Evolutionary conservation across 306 rosid species (phyloP), one percentile per base, ranked within the genome.

Genomic region (Citrullus amarus): DNA sequence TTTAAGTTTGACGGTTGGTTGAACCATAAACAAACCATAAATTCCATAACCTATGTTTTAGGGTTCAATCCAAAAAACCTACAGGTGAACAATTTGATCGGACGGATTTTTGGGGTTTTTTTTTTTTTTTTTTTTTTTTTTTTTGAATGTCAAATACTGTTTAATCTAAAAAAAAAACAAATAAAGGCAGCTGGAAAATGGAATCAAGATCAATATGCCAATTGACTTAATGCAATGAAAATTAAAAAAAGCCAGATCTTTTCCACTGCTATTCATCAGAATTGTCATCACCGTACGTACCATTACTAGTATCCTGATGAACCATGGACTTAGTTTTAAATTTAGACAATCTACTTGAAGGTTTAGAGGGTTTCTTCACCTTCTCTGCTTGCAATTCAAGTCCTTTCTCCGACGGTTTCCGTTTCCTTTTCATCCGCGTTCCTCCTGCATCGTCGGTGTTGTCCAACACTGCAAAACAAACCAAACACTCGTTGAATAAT

Each of bases 401-500:
- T 79, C 90, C 92, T 83, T 91, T 93, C 85, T 93, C 98, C 0
- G 98, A 91, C n/a, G 96, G 96, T 75, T 85, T 93, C 58, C 96
- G 87, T 80, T 86, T 91, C 79, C 98, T 85, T 87, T 88, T 93
- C 82, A 87, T 7, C 44, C 85, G 85, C 4, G 88, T 56, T 61
- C 88, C 92, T 60, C 86, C 94, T 57, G 89, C 81, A 56, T 88
- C 97, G 79, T 91, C 97, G 83, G 83, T 75, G 79, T 81, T 70
- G 50, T 76, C 72, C 6, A 77, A 36, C n/a, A 43, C 59, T 53
- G 67, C 71, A 69, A 59, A 79, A 9, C 71, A 81, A 76, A 53
- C 4, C 70, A 69, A 75, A 10, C 39, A 55, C 28, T 73, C 8
- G 9, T 50, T 25, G n/a, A 71, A 56, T 51, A 25, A 83, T 17